Evolutionary conservation across 2,329 filamentous ascomycete species (phyloP), one percentile per base, ranked within the genome.

Genomic region (Rhinocladiella mackenziei): DNA sequence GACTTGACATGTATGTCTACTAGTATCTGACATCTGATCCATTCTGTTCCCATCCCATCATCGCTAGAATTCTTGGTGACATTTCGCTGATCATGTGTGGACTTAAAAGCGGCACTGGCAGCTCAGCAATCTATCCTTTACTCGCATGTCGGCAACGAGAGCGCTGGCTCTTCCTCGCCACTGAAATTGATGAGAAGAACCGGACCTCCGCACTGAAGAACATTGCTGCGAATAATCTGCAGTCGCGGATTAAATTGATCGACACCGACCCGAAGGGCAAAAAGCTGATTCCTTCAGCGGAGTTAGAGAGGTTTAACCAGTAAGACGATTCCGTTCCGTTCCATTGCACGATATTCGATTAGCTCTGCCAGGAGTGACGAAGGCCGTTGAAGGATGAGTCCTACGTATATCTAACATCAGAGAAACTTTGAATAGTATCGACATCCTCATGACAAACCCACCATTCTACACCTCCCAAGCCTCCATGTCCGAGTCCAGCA

Each of bases 391-490:
- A n/a, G n/a, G n/a, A n/a, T n/a, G n/a, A n/a, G n/a, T n/a, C n/a
- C n/a, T n/a, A n/a, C 19, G 15, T 30, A 8, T 36, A 36, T n/a
- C 33, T 36, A 22, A n/a, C 15, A 4, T 4, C n/a, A 4, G 8
- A n/a, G 3, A 35, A 11, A 13, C 9, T 51, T 20, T 15, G 6
- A 29, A 13, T 14, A 73, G 70, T 2, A 71, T 94, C 31, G 83
- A 91, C 60, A 96, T 97, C 62, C 81, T 79, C 46, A 94, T 97
- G 81, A 91, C 84, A 53, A 98, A 98, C 56, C 92, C 92, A 0
- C 92, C 92, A 0, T 98, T 98, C 67, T 97, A 96, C 69, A 65
- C 73, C n/a, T 89, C 86, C 0, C 68, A 76, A 2, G 65, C 74
- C 4, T 88, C 94, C 38, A 77, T 96, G 65, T 55, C 75, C 2